These are phyloP conservation scores for Margaritispora aquatica DNA, from an alignment of 495 filamentous ascomycete species.

Conservation along the genomic window DNA sequence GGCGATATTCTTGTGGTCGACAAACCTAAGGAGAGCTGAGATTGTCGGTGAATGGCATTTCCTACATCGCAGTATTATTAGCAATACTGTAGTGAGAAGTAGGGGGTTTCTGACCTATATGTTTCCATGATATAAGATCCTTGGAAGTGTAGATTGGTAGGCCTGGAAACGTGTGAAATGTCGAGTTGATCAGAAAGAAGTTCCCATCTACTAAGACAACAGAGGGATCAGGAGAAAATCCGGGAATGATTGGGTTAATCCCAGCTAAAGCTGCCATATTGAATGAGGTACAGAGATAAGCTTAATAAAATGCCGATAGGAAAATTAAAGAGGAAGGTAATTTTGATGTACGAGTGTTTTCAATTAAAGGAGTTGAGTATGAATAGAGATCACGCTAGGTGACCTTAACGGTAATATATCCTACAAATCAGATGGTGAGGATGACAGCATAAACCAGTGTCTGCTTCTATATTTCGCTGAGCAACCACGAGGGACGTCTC, in stretches of 20 bases:
- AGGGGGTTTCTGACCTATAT: constrained; percentile 22
- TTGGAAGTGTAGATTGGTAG: constrained; percentile 34
- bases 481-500: background rate
- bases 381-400: background rate
- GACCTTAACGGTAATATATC: background rate
- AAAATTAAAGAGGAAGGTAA: background rate
- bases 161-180: constrained; percentile 34
- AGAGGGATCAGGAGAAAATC: constrained; percentile 49
- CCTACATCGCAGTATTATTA: constrained; percentile 42
- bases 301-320: background rate
- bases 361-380: background rate
- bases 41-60: constrained; percentile 35
- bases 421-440: background rate
- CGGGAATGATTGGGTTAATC: constrained; percentile 44
- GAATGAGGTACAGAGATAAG: background rate
- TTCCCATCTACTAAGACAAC: constrained; percentile 40
- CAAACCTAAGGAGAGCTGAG: constrained; percentile 33
- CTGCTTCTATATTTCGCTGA: background rate
- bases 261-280: background rate
- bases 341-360: background rate
- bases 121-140: constrained; percentile 29
- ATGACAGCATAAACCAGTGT: background rate
- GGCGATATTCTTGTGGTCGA: background rate
- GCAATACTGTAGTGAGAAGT: constrained; percentile 46
- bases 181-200: constrained; percentile 31